These are phyloP conservation scores for Lolium perenne DNA, from an alignment of 176 grass and related monocot genomes.

Conservation along the genomic window DNA sequence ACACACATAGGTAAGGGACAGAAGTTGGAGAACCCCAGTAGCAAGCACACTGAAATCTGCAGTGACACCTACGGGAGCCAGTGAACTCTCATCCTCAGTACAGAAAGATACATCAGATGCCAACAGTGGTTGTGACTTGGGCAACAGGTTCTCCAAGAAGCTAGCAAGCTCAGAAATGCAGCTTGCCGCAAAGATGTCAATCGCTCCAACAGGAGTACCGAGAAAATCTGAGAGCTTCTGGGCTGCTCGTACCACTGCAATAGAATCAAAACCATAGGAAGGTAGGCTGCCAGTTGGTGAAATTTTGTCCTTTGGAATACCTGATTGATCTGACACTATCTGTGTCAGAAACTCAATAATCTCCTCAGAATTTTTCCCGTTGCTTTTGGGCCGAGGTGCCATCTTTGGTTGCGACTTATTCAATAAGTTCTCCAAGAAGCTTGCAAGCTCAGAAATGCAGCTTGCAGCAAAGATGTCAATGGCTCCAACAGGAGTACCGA, in stretches of 20 bases:
- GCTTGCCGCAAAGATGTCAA: constrained; percentile 76
- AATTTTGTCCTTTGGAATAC: constrained; percentile 68
- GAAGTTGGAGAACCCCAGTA: constrained; percentile 53
- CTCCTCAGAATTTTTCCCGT: constrained; percentile 51
- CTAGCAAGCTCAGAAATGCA: constrained; percentile 66
- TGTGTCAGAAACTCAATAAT: constrained; percentile 61
- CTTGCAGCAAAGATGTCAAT: constrained; percentile 76
- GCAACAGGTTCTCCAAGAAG: constrained; percentile 61
- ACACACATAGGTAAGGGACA: constrained; percentile 64
- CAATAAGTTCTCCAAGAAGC: constrained; percentile 62
- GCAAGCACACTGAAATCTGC: constrained; percentile 47
- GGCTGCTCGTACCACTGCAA: constrained; percentile 68
- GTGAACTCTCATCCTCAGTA: constrained; percentile 41
- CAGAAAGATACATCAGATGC: constrained; percentile 28
- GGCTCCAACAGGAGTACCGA: constrained; percentile 74
- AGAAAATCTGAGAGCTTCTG: constrained; percentile 83
- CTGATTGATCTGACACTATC: constrained; percentile 74
- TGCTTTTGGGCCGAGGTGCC: constrained; percentile 30
- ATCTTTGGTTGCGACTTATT: constrained; percentile 51
- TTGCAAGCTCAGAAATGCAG: constrained; percentile 65
- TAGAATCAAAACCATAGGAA: constrained; percentile 82
- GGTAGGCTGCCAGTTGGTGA: constrained; percentile 56
- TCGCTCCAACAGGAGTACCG: constrained; percentile 72
- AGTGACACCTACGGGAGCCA: constrained; percentile 19
- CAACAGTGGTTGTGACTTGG: constrained; percentile 51